These are phyloP conservation scores for Paraurostyla sp. DNA, from an alignment of 73 alveolate species.

Conservation along the genomic window DNA sequence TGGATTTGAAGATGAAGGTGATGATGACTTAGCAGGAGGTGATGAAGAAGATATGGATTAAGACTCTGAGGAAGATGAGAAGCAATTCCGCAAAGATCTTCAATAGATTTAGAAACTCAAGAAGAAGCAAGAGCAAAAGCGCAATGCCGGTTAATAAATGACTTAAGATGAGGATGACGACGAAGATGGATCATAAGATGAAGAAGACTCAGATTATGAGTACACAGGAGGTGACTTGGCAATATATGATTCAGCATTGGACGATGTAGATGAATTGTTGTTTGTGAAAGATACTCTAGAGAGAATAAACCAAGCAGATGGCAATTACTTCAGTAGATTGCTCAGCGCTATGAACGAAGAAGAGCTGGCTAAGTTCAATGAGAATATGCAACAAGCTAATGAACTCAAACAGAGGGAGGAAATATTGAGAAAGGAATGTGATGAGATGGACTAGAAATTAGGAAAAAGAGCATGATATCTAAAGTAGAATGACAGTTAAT, in stretches of 20 bases:
- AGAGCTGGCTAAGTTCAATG: slow-evolving; percentile 16
- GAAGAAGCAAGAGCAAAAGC: too few species aligned
- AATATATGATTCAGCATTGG: slow-evolving; percentile 51
- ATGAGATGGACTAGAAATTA: slow-evolving; percentile 19
- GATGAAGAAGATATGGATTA: too few species aligned
- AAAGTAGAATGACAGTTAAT: too few species aligned
- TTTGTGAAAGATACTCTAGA: slow-evolving; percentile 3
- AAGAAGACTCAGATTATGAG: slow-evolving; percentile 49
- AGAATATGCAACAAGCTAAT: slow-evolving; percentile 23
- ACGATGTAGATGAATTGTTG: slow-evolving; percentile 34
- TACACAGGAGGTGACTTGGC: slow-evolving; percentile 62
- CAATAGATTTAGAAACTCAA: too few species aligned
- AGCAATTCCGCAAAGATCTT: too few species aligned
- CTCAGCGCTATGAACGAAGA: slow-evolving; percentile 8
- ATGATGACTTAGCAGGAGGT: background rate
- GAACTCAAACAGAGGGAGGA: slow-evolving; percentile 56
- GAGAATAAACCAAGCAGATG: background rate
- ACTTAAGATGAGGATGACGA: background rate
- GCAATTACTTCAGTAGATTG: background rate
- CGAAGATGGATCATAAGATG: slow-evolving; percentile 51
- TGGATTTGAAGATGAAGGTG: background rate
- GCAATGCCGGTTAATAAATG: too few species aligned
- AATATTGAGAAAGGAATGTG: slow-evolving; percentile 52
- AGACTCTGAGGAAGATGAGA: too few species aligned
- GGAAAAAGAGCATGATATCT: slow-evolving; percentile 5